Base-by-base conservation (phyloP, 1,284 basidiomycete species). In the Nidula niveotomentosa region DNA sequence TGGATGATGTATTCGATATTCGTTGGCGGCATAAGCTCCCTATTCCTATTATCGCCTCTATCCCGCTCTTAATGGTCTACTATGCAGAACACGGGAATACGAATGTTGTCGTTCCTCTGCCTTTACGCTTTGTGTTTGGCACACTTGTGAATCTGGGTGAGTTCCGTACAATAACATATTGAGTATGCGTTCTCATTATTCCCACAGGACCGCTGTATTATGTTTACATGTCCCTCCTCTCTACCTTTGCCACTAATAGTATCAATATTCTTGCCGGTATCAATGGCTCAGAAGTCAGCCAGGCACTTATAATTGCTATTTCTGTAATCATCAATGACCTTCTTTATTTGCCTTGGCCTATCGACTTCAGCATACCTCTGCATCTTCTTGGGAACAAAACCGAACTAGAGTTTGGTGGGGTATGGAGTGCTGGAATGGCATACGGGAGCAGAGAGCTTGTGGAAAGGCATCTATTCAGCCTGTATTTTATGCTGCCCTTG, bases 261-360 rank as follows among this genome's bases (percentile, higher is more conserved):
- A 98, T 99, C 81, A 99, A 99, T 72, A 99, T 99, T 63, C 85
- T 99, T 7, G 97, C 96, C 2, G 97, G 97, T 5, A 93, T 98
- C 64, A 99, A 99, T 68, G 97, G 96, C 9, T 90, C 97, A 1
- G 97, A 99, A 77, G 92, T 90, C 56, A 86, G 88, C 52, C 97
- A 99, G 74, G 93, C 96, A 0, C 75, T 98, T 36, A 85, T 99
- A 58, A 99, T 99, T 60, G 91, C 93, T 2, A 59, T 94, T 12
- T 96, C 93, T 0, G 90, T 99, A 58, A 88, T 92, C 57, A 58
- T 96, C 48, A 99, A 99, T 68, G 96, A 98, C 66, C 69, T 96
- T 10, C 76, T 99, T 33, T 98, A 96, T 73, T 83, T 98, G 6
- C 93, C 94, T 1, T 91, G 88, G 86, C 84, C 88, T 6, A 64